Evolutionary conservation across 345 rosid genomes (phyloP), one percentile per base, ranked within the genome.

Genomic region (Excoecaria agallocha): DNA sequence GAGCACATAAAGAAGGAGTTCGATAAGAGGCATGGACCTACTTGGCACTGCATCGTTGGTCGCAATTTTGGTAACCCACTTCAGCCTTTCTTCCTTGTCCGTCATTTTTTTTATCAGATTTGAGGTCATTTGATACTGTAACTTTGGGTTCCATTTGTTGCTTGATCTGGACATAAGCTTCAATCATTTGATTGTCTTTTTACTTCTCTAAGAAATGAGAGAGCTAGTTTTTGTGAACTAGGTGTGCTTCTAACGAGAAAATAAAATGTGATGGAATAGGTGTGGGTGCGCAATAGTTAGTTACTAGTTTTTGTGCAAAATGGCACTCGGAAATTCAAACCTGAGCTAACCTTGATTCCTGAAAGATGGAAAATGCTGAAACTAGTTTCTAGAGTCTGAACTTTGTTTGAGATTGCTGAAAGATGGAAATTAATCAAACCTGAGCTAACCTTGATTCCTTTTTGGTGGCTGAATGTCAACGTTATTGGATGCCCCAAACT

Each of bases 1-100:
- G 99, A 95, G 93, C 85, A 83, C 71, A 94, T 94, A 71, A 94
- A 94, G 89, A 94, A 94, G 87, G 98, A 92, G 83, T 94, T 94
- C 78, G 98, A 94, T 79, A 89, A 79, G 84, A 92, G 79, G 80
- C 95, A 94, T 61, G 98, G 98, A 37, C 91, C 94, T 74, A 95
- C 99, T 79, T 95, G 99, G 99, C 99, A 95, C 84, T 95, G 99
- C 91, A 95, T 95, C 71, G 99, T 95, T 24, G 98, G 99, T 74
- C 92, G 96, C 78, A 95, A 95, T 88, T 95, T 95, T 65, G 99
- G 99, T 95, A 84, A 82, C 77, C 69, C 72, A 37, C 63, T 64
- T 51, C 37, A n/a, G 8, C 6, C 46, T 56, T 57, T 72, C 72
- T 71, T 6, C 46, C 3, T 68, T 71, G 56, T 45, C 8, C 56